Percentiles rank a stretch among this genome's conserved stretches.
These are phyloP conservation scores for Orbilia brochopaga DNA, from an alignment of 2,329 filamentous ascomycete genomes.

Conservation along the genomic window DNA sequence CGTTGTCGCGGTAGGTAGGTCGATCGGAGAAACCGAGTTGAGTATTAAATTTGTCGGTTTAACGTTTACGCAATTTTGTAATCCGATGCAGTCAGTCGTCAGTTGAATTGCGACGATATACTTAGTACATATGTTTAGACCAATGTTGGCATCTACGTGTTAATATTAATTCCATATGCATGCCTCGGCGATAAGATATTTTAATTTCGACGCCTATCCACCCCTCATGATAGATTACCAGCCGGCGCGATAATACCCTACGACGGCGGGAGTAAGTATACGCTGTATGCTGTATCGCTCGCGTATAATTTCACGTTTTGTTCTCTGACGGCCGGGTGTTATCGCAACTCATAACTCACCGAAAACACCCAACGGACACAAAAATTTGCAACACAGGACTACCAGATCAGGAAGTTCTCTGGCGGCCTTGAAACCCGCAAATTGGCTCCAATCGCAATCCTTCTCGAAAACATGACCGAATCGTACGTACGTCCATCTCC, in stretches of 20 bases:
- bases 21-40: conserved; percentile 32
- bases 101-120: conserved; percentile 1
- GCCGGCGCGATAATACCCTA: conserved; percentile 13
- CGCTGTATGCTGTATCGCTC: conserved; percentile 27
- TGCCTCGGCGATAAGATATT: conserved; percentile 3
- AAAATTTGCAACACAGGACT: conserved; percentile 50
- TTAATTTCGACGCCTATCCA: background rate
- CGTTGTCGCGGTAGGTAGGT: conserved; percentile 17
- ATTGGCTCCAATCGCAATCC: conserved; percentile 40
- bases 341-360: conserved; percentile 49
- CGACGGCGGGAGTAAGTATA: background rate
- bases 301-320: too few species aligned
- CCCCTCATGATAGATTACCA: conserved; percentile 18
- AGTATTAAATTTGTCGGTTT: conserved; percentile 31
- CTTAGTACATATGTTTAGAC: too few species aligned
- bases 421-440: conserved; percentile 42
- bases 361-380: conserved; percentile 48
- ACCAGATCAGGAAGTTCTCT: conserved; percentile 49
- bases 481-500: conserved; percentile 18
- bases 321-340: conserved; percentile 3
- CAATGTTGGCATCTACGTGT: too few species aligned
- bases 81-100: conserved; percentile 19
- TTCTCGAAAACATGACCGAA: conserved; percentile 25
- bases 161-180: too few species aligned
- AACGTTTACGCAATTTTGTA: conserved; percentile 50